Evolutionary conservation across 805 yeast genomes (phyloP).

Genomic region (Saccharomycopsis capsularis): DNA sequence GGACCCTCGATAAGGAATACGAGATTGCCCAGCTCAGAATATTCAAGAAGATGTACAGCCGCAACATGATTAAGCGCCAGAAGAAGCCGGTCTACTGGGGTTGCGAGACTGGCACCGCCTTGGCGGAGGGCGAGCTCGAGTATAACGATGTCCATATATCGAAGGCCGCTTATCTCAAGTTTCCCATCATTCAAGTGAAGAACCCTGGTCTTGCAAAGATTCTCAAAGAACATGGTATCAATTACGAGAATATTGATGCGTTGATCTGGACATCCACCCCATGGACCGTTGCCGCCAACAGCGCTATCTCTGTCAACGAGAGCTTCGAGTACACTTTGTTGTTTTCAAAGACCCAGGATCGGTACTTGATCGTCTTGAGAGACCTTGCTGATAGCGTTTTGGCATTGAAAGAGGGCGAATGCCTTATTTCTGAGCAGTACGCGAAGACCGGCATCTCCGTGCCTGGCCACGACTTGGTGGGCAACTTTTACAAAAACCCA

Average conservation of each 20-base stretch:
- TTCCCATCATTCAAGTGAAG: constrained; percentile 35
- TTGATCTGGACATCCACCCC: constrained; percentile 98
- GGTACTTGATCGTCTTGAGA: constrained; percentile 49
- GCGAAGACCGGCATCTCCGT: constrained; percentile 27
- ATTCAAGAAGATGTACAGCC: constrained; percentile 57
- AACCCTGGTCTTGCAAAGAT: too few relatives aligned
- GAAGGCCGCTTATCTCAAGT: constrained; percentile 60
- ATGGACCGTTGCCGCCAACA: constrained; percentile 90
- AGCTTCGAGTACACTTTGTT: constrained; percentile 51
- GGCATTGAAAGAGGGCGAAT: constrained; percentile 26
- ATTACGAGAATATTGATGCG: constrained; percentile 26
- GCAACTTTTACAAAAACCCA: constrained; percentile 49
- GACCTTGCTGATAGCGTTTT: constrained; percentile 38
- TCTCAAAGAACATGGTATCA: constrained; percentile 1
- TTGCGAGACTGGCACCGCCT: constrained; percentile 84
- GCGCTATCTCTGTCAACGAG: constrained; percentile 69
- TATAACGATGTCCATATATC: constrained; percentile 69
- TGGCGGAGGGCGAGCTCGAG: constrained; percentile 95
- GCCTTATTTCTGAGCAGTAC: constrained; percentile 12
- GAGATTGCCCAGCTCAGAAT: constrained; percentile 70
- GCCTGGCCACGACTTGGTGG: constrained; percentile 37
- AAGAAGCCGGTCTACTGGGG: constrained; percentile 98
- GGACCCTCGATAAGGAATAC: constrained; percentile 63
- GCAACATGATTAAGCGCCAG: constrained; percentile 71
- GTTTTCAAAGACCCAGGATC: constrained; percentile 28